Percentiles rank a stretch among this genome's conserved stretches.
Conservation (phyloP, 1,284 basidiomycete species). For the Puccinia brachypodii region DNA sequence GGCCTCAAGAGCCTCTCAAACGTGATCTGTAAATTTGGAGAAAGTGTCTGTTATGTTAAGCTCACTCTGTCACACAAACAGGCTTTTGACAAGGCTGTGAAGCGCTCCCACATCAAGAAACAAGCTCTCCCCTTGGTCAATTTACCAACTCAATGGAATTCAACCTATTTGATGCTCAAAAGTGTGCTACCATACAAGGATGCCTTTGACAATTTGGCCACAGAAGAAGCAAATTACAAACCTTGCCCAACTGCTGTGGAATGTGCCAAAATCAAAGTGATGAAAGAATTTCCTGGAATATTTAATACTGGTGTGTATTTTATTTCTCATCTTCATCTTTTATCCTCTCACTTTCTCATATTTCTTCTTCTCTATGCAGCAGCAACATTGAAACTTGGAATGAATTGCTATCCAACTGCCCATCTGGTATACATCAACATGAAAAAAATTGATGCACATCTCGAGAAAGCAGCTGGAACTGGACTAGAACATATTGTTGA, state of each 20-base stretch:
- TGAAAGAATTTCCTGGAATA: no score
- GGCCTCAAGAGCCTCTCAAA: neutral
- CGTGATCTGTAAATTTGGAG: neutral
- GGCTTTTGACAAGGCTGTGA: neutral
- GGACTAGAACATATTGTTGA: neutral
- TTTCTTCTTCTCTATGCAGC: neutral
- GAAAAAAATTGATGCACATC: neutral
- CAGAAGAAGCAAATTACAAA: neutral
- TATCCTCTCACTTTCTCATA: neutral
- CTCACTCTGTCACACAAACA: neutral
- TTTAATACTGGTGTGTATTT: no score
- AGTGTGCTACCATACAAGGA: neutral
- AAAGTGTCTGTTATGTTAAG: neutral
- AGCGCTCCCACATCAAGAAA: neutral
- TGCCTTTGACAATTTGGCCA: neutral
- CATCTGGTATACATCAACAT: neutral
- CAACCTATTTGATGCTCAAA: neutral
- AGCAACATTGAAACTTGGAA: slow-evolving; percentile 1
- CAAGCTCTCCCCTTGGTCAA: neutral
- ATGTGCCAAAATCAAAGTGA: no score
- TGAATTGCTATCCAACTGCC: neutral
- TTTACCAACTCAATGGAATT: neutral
- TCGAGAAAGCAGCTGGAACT: neutral
- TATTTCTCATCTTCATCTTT: no score
- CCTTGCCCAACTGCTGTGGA: neutral